Evolutionary conservation across 1,139 yeast species (phyloP).

Genomic region (Hemisphaericaspora lyxosophila): DNA sequence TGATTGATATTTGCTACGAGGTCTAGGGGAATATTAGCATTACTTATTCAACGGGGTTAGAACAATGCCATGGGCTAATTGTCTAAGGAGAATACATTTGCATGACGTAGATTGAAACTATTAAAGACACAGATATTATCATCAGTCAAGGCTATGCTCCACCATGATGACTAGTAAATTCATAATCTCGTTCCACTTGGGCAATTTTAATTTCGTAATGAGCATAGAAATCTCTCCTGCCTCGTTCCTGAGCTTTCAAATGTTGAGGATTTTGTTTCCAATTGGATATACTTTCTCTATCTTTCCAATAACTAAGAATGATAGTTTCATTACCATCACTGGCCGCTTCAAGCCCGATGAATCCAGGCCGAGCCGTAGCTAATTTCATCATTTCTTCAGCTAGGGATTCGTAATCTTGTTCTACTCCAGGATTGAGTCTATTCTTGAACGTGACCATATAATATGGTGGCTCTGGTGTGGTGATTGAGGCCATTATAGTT

Average conservation of each 20-base stretch:
- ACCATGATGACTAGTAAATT: too few relatives aligned
- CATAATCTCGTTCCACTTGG: constrained; percentile 16
- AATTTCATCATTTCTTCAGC: constrained; percentile 13
- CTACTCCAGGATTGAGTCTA: constrained; percentile 1
- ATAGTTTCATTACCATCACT: constrained; percentile 14
- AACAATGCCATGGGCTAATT: too few relatives aligned
- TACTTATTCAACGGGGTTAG: too few relatives aligned
- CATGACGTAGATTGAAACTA: too few relatives aligned
- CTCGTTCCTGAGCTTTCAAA: constrained; percentile 14
- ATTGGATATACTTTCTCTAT: constrained; percentile 11
- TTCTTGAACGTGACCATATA: constrained; percentile 18
- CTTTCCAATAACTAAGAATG: constrained; percentile 19
- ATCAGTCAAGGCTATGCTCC: too few relatives aligned
- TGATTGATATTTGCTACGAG: too few relatives aligned
- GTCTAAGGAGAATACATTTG: too few relatives aligned
- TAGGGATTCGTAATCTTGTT: constrained; percentile 9
- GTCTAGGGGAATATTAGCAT: too few relatives aligned
- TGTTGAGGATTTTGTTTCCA: constrained; percentile 18
- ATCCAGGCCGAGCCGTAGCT: constrained; percentile 16
- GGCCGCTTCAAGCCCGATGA: constrained; percentile 17
- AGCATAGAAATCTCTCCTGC: constrained; percentile 14
- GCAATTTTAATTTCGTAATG: constrained; percentile 14
- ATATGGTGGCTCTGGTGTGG: constrained; percentile 15
- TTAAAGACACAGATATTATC: not conserved
- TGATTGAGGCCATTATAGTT: not conserved